Evolutionary conservation across 495 filamentous ascomycete genomes (phyloP).

Genomic region (Letharia lupina): DNA sequence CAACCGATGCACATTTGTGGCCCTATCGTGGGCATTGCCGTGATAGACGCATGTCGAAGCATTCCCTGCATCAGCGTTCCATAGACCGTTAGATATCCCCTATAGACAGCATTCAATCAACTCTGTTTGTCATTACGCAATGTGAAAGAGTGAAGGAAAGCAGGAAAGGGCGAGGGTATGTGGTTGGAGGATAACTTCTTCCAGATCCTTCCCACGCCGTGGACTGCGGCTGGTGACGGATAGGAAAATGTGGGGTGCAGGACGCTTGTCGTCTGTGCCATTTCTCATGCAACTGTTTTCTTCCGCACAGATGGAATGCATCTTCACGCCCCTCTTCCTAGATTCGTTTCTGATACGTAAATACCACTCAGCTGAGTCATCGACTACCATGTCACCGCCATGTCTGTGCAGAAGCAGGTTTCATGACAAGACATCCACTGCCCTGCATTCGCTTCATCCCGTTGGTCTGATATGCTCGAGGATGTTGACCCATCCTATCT

Average conservation of each 20-base stretch:
- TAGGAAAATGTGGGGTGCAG: constrained; percentile 7
- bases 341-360: neutral
- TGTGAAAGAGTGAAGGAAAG: neutral
- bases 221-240: constrained; percentile 9
- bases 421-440: neutral
- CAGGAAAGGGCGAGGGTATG: neutral
- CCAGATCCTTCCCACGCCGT: neutral
- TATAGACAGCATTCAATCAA: constrained; percentile 2
- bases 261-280: neutral
- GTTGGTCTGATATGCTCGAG: neutral
- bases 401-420: too few relatives aligned
- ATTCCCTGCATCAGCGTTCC: neutral
- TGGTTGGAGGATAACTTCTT: neutral
- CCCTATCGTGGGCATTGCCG: neutral
- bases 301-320: neutral
- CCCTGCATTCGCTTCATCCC: neutral
- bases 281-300: neutral
- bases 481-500: neutral
- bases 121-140: neutral
- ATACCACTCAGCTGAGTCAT: neutral
- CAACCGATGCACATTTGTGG: neutral
- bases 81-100: neutral
- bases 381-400: too few relatives aligned
- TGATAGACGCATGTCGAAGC: neutral
- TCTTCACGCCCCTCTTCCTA: neutral